Conservation (phyloP, 1,284 basidiomycete species). For the Rhodotorula mucilaginosa region DNA sequence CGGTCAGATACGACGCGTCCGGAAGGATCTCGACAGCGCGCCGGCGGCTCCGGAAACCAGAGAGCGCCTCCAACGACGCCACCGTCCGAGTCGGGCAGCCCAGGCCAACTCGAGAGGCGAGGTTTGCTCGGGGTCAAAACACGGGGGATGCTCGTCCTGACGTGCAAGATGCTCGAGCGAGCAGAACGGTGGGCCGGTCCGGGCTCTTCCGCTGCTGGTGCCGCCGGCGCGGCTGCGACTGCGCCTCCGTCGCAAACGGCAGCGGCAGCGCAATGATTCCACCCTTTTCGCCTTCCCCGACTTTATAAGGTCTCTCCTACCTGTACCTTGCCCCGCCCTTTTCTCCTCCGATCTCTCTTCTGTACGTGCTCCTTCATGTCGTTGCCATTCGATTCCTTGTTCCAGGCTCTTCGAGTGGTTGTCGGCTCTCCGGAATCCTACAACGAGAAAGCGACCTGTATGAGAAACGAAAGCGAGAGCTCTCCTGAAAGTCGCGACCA, state of each 20-base stretch:
- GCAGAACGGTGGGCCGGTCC: constrained; percentile 35
- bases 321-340: not conserved
- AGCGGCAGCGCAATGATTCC: too few relatives aligned
- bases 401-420: too few relatives aligned
- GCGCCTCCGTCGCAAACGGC: too few relatives aligned
- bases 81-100: not conserved
- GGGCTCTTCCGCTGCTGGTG: not conserved
- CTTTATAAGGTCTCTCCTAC: too few relatives aligned
- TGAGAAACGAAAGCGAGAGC: too few relatives aligned
- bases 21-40: too few relatives aligned
- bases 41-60: not conserved
- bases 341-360: not conserved
- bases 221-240: not conserved
- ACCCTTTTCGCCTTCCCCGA: too few relatives aligned
- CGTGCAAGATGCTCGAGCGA: constrained; percentile 42
- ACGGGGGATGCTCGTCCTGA: constrained; percentile 42
- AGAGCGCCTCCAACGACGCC: not conserved
- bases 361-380: not conserved
- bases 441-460: not conserved
- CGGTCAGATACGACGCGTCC: not conserved
- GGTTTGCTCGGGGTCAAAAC: constrained; percentile 40
- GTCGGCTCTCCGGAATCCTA: not conserved
- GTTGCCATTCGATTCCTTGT: not conserved
- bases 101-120: constrained; percentile 30
- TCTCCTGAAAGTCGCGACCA: too few relatives aligned